Conservation (phyloP, 2,329 filamentous ascomycete species). For the Plectosphaerella sp. region DNA sequence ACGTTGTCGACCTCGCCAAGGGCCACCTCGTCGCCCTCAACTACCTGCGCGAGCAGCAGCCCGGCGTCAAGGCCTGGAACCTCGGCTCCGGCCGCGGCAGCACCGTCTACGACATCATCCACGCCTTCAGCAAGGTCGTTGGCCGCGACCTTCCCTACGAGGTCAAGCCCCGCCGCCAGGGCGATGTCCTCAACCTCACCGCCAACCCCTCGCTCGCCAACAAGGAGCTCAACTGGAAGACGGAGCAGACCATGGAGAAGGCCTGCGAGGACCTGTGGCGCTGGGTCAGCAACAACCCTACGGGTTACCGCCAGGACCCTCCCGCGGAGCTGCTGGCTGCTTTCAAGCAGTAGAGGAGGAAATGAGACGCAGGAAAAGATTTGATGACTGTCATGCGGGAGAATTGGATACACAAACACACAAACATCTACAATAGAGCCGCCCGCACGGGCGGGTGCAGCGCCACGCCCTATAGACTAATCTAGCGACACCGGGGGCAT, state of each 20-base stretch:
- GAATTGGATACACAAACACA: neutral
- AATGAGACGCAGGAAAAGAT: neutral
- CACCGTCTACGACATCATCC: constrained; percentile 97
- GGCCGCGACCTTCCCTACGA: constrained; percentile 84
- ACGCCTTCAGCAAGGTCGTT: constrained; percentile 84
- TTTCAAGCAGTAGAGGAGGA: constrained; percentile 34
- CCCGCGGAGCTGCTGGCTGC: constrained; percentile 73
- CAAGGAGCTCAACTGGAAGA: constrained; percentile 87
- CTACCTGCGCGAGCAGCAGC: constrained; percentile 77
- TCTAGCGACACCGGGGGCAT: no score
- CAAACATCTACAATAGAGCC: no score
- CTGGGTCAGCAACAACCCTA: constrained; percentile 95
- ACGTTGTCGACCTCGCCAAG: constrained; percentile 83
- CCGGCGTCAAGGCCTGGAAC: constrained; percentile 95
- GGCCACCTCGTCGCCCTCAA: constrained; percentile 88
- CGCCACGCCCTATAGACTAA: no score
- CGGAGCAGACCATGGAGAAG: constrained; percentile 83
- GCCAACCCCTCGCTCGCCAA: constrained; percentile 87
- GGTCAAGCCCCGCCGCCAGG: constrained; percentile 74
- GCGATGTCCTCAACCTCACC: constrained; percentile 92
- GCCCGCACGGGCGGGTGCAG: no score
- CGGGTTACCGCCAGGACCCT: constrained; percentile 90
- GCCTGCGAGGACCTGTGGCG: constrained; percentile 93
- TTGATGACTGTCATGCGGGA: neutral
- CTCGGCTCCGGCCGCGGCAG: constrained; percentile 89